phyloP scores from a whole-genome alignment of 768 basidiomycete species.

The Russula vinacea region DNA sequence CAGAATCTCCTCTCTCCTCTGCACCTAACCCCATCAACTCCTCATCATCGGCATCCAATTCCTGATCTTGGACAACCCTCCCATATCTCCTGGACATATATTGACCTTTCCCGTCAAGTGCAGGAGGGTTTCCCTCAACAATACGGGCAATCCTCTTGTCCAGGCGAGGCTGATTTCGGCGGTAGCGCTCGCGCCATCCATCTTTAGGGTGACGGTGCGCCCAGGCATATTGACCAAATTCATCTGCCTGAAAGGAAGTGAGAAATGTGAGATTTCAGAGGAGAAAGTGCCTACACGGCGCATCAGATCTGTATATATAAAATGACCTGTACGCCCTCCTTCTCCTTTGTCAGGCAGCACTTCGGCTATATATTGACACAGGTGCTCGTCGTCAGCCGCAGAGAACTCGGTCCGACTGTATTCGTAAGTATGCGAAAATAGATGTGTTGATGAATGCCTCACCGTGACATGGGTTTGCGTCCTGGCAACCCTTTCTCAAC shows the following conservation, averaged over 20 bases:
- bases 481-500: slow-evolving; percentile 6
- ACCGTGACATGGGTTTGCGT: slow-evolving; percentile 14
- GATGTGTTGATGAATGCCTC: background rate
- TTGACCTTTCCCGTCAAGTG: slow-evolving; percentile 24
- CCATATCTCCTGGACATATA: slow-evolving; percentile 15
- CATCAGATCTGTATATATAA: slow-evolving; percentile 24
- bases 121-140: slow-evolving; percentile 20
- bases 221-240: slow-evolving; percentile 26
- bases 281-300: slow-evolving; percentile 16
- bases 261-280: background rate
- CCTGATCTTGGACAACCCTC: background rate
- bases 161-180: slow-evolving; percentile 27
- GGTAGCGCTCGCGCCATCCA: slow-evolving; percentile 33
- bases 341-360: slow-evolving; percentile 19
- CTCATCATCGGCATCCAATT: slow-evolving; percentile 1
- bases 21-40: background rate
- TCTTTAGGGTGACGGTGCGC: slow-evolving; percentile 28
- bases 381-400: slow-evolving; percentile 15
- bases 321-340: slow-evolving; percentile 21
- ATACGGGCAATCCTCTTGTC: slow-evolving; percentile 27
- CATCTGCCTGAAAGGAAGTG: slow-evolving; percentile 5
- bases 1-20: background rate
- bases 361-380: slow-evolving; percentile 24
- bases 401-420: slow-evolving; percentile 23
- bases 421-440: background rate